Base-by-base conservation (phyloP, 1,139 yeast genomes). In the Debaryomyces udenii region DNA sequence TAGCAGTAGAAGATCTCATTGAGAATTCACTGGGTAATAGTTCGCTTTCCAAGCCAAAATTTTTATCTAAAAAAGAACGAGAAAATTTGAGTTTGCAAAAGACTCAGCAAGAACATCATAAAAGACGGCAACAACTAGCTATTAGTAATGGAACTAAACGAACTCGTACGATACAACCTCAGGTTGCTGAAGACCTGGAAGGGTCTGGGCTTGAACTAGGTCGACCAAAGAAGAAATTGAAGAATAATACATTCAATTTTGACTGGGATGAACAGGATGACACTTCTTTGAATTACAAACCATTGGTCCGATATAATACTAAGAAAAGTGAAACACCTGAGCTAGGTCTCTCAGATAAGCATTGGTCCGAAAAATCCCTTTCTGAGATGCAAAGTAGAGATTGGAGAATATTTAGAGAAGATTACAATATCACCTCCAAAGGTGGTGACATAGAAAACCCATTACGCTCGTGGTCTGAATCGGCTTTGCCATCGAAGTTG, bases 321-420 rank as follows among this genome's bases (percentile, higher is more conserved):
- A 20, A 20, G 22, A 45, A 43, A 23, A 37, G 46, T 18, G 60
- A 46, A 23, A 42, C 47, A 30, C 37, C 39, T 13, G 51, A 47
- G 6, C 45, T 52, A 9, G 53, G 41, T 6, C 33, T 46, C 3
- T 58, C 58, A 9, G 74, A 68, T 23, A 50, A 62, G 9, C 93
- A 83, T 50, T 93, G 98, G 98, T 64, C 80, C 0, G 70, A 80
- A 36, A 93, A 93, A 55, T 58, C 75, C 0, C 59, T 83, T 2
- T 62, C 62, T 0, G 74, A 78, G 35, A 90, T 93, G 99, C 77
- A 78, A 0, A 66, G 74, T 0, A 70, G 97, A 45, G 99, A 93
- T 59, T 93, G 98, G 98, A 73, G 97, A 45, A 85, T 89, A 36
- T 70, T 91, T 57, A 79, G 77, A 49, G 96, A 89, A 55, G 96